Percentiles rank a stretch among this genome's conserved stretches.
These are phyloP conservation scores for Fraxinus dipetala DNA, from an alignment of 305 asterid genomes.

Conservation along the genomic window DNA sequence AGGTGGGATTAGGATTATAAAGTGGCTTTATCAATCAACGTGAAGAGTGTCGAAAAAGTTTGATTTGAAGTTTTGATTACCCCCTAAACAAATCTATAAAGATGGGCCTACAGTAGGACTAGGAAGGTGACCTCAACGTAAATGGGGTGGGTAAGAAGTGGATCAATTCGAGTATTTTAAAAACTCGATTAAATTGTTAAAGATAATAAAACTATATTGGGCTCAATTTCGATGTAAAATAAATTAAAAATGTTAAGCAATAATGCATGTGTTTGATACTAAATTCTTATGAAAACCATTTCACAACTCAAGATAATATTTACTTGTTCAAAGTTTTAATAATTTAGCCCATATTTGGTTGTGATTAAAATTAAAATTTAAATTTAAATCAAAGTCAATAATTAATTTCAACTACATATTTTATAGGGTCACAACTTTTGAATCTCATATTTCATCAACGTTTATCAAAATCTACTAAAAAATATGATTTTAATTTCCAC, in stretches of 20 bases:
- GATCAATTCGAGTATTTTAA: neutral
- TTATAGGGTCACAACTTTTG: no score
- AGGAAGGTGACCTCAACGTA: neutral
- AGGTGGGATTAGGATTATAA: neutral
- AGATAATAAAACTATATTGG: neutral
- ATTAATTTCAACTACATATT: no score
- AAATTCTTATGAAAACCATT: no score
- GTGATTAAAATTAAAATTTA: no score
- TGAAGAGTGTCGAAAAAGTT: neutral
- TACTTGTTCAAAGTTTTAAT: no score
- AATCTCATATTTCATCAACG: no score
- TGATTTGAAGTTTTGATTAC: neutral
- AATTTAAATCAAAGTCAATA: no score
- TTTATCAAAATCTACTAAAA: no score
- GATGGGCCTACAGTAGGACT: neutral
- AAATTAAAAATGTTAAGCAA: neutral
- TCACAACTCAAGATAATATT: no score
- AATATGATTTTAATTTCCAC: no score
- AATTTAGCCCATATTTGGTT: no score
- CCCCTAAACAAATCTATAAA: neutral
- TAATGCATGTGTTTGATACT: neutral
- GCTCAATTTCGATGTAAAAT: neutral
- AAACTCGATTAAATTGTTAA: neutral
- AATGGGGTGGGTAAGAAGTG: neutral
- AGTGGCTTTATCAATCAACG: neutral